Conservation (phyloP, 495 filamentous ascomycete genomes). For the Corynascus novoguineensis region DNA sequence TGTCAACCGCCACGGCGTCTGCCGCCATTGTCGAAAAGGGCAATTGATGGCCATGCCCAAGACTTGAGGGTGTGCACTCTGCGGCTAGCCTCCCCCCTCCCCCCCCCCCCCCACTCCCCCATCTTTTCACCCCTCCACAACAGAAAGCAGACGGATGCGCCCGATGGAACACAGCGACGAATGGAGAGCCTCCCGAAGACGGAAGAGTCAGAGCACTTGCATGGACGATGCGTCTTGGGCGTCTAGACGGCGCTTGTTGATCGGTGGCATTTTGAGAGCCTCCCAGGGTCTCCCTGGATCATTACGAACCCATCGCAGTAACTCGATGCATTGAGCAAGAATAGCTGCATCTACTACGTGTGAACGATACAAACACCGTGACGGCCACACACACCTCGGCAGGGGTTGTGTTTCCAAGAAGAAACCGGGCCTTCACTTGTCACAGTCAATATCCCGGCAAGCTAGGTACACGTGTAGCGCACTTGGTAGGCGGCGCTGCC, state of each 20-base stretch:
- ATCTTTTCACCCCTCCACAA: too few species aligned
- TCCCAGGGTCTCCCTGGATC: too few species aligned
- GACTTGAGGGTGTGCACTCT: neutral
- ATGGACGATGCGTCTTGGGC: neutral
- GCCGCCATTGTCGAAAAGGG: neutral
- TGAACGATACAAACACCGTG: too few species aligned
- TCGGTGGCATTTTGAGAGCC: neutral
- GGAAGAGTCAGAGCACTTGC: neutral
- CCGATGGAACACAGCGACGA: neutral
- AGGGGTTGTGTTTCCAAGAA: too few species aligned
- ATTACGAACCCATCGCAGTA: neutral
- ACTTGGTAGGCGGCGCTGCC: too few species aligned
- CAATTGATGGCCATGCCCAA: conserved; percentile 5
- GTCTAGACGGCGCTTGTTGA: conserved; percentile 5
- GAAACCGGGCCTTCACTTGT: neutral
- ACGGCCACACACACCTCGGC: neutral
- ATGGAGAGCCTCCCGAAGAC: neutral
- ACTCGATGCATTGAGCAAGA: neutral
- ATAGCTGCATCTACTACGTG: too few species aligned
- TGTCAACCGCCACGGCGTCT: conserved; percentile 10
- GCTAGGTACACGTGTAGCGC: too few species aligned
- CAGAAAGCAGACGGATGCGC: neutral
- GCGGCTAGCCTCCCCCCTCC: neutral
- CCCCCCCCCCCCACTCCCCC: too few species aligned
- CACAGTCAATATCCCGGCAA: too few species aligned